Evolutionary conservation across 1,284 basidiomycete species (phyloP).

Genomic region (Ustilago hordei): DNA sequence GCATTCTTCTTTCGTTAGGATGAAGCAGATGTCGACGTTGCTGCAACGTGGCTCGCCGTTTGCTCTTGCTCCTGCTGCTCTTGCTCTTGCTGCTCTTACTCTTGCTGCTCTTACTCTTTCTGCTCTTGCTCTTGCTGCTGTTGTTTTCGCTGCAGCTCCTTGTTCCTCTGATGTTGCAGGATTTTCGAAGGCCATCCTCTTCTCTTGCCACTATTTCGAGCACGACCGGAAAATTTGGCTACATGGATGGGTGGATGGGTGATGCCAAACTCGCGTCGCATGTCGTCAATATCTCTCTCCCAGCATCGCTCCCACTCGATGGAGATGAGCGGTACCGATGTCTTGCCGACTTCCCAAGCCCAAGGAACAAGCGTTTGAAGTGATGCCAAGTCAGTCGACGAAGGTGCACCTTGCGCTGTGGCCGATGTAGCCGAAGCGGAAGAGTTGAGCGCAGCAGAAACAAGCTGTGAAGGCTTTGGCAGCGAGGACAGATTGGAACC

Average conservation of each 20-base stretch:
- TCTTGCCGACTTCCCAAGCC: conserved; percentile 85
- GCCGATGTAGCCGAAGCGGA: neutral
- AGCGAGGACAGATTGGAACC: conserved; percentile 35
- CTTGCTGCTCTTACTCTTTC: no score
- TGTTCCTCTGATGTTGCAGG: conserved; percentile 43
- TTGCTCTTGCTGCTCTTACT: neutral
- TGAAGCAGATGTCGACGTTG: neutral
- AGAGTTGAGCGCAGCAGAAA: conserved; percentile 23
- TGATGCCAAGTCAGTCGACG: conserved; percentile 25
- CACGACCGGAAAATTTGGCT: conserved; percentile 53
- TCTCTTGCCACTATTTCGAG: conserved; percentile 33
- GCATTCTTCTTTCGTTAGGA: neutral
- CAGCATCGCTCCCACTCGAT: conserved; percentile 97
- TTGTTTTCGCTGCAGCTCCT: conserved; percentile 19
- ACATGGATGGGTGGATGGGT: conserved; percentile 54
- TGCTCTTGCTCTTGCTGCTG: conserved; percentile 5
- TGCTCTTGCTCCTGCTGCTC: conserved; percentile 19
- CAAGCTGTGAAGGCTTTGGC: conserved; percentile 37
- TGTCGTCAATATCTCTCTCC: conserved; percentile 82
- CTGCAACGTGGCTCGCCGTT: neutral
- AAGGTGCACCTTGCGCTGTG: neutral
- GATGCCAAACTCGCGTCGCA: conserved; percentile 85
- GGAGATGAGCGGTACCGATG: conserved; percentile 80
- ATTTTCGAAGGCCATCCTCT: conserved; percentile 65
- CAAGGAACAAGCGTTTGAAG: conserved; percentile 69